Percentiles rank a stretch among this genome's conserved stretches.
These are phyloP conservation scores for Seminavis robusta DNA, from an alignment of 108 stramenopile species.

Conservation along the genomic window DNA sequence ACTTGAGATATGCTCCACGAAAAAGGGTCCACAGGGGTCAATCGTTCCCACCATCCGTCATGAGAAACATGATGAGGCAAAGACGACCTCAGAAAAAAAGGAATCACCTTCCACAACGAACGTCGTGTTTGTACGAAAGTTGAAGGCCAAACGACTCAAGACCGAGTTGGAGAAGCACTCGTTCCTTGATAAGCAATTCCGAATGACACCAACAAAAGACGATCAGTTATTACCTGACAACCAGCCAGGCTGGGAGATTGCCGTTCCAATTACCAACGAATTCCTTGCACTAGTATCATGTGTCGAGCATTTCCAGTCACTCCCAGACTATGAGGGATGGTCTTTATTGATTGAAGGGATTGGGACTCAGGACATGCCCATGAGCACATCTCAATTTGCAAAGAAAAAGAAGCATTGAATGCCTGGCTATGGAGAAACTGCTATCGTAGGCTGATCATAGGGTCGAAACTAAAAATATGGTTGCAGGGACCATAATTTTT, in stretches of 20 bases:
- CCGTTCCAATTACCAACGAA: slow-evolving; percentile 42
- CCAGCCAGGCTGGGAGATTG: slow-evolving; percentile 20
- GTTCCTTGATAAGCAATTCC: slow-evolving; percentile 60
- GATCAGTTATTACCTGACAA: background rate
- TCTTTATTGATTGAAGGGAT: slow-evolving; percentile 2
- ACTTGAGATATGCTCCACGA: background rate
- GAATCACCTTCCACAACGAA: slow-evolving; percentile 17
- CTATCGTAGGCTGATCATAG: no score
- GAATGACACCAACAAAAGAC: slow-evolving; percentile 46
- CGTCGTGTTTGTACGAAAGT: slow-evolving; percentile 55
- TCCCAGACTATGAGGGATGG: background rate
- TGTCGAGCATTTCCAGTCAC: background rate
- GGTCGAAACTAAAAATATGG: no score
- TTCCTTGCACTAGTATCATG: background rate
- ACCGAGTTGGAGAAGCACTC: slow-evolving; percentile 32
- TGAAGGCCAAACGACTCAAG: slow-evolving; percentile 59
- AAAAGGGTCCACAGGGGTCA: slow-evolving; percentile 2
- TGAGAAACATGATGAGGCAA: background rate
- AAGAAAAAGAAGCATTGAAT: slow-evolving; percentile 6
- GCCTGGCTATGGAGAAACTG: no score
- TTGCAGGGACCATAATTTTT: no score
- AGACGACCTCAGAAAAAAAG: background rate
- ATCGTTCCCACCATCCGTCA: slow-evolving; percentile 3
- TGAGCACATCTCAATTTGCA: slow-evolving; percentile 31
- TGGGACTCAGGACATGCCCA: slow-evolving; percentile 21